These are phyloP conservation scores for Persicaria maculosa DNA, from an alignment of 148 eudicot species.

Conservation along the genomic window DNA sequence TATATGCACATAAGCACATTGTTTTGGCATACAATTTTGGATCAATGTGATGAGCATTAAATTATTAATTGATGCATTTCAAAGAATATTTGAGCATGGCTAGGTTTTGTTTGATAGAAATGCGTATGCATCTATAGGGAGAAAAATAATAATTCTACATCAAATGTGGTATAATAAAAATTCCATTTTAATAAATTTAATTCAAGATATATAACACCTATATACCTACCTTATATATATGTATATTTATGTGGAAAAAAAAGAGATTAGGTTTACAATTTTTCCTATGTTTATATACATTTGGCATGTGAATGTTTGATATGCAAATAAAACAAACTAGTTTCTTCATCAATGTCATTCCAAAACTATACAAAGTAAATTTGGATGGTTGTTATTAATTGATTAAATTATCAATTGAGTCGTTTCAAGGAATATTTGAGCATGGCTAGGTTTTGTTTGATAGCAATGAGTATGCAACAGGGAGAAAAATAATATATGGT, in stretches of 20 bases:
- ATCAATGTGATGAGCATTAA: background rate
- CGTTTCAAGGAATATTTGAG: too few species aligned
- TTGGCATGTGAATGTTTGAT: too few species aligned
- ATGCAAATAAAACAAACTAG: too few species aligned
- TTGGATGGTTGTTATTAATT: too few species aligned
- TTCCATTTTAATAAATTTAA: too few species aligned
- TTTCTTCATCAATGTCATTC: too few species aligned
- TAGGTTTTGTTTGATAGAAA: constrained; percentile 3
- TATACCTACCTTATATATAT: background rate
- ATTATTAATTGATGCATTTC: background rate
- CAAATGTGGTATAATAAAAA: too few species aligned
- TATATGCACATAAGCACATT: background rate
- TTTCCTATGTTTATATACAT: background rate
- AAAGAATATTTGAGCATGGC: background rate
- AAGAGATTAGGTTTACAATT: background rate
- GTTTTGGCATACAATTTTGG: background rate
- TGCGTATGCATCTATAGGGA: background rate
- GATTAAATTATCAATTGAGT: too few species aligned
- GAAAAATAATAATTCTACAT: background rate
- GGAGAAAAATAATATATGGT: too few species aligned
- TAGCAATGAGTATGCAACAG: too few species aligned
- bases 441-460: too few species aligned
- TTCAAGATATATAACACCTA: background rate
- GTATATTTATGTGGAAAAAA: too few species aligned
- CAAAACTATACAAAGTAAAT: background rate